Evolutionary conservation across 306 rosid genomes (phyloP), one percentile per base, ranked within the genome.

Genomic region (Cucurbita pepo): DNA sequence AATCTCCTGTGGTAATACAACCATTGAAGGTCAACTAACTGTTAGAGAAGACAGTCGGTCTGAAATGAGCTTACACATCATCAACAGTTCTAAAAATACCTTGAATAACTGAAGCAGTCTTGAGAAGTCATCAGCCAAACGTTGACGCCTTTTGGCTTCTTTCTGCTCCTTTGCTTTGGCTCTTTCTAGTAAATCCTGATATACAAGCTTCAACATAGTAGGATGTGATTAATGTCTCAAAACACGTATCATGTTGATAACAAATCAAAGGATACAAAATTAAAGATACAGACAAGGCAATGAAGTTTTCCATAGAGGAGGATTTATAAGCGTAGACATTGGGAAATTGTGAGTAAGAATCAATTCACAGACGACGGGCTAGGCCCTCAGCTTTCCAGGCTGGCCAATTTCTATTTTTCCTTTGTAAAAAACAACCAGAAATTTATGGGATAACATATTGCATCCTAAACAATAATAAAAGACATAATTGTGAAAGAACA

Each of bases 61-160:
- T 22, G 18, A 69, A 69, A 30, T 7, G 38, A 41, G 34, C 40
- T 57, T 34, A 21, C 47, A 30, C 5, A 5, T 55, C 71, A 69
- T 56, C 56, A 58, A 21, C 41, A 75, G 43, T 83, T 66, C 56
- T 61, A 12, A 5, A 51, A 65, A 72, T 75, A 91, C 99, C 92
- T 91, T 95, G 76, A 89, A 65, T 22, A 92, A 77, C 74, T 89
- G 81, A 69, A 95, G 79, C 54, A 89, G 78, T 74, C 88, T 86
- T 73, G 89, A 82, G 54, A 95, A 95, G 76, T 91, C 99, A 82
- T 88, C 97, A 56, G 91, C 95, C 78, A 91, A 83, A 62, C 99
- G 97, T 74, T 89, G 97, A 44, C 95, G 99, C 81, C 89, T 95
- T 85, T 90, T 95, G 72, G 95, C 95, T 85, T 95, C 99, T 87